Evolutionary conservation across 2,329 filamentous ascomycete genomes (phyloP), one percentile per base, ranked within the genome.

Genomic region (Pyricularia sp.): DNA sequence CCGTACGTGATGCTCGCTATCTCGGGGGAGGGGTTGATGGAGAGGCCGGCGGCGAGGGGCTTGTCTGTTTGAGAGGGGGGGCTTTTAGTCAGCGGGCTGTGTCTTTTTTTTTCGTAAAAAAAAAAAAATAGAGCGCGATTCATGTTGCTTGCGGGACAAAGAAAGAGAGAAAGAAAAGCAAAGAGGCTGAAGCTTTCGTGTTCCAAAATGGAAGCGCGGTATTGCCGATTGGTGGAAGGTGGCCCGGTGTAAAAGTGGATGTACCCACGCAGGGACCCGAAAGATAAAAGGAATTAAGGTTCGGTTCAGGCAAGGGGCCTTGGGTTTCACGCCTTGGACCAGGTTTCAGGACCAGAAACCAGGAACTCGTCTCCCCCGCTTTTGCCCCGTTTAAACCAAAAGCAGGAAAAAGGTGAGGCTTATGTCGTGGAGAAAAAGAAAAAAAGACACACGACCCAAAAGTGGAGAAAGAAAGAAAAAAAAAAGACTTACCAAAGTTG

Each of bases 1-100:
- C 64, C 64, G 64, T 65, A 65, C 64, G 64, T 65, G 64, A 65
- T 65, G 31, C 31, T 36, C 20, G 64, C 31, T 31, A 65, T 65
- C 31, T 65, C 64, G 2, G 64, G 64, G 4, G 31, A 36, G 1
- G 64, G 64, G 64, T 26, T 65, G 64, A 65, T 26, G n/a, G 64
- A 14, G 14, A 65, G 64, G 30, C 64, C 64, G 11, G 64, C 31
- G n/a, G 64, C 64, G 25, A 65, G 64, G 10, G 64, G 11, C 31
- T 65, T 65, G 23, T 36, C 64, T 65, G 31, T 42, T n/a, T 14
- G 64, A 17, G 30, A 30, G 20, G 64, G n/a, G 23, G 11, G 25
- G 20, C 7, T 3, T 30, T 3, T 1, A 5, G 64, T 65, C 36
- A 65, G 64, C 20, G 28, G 28, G 28, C 28, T n/a, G n/a, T n/a